Evolutionary conservation across 345 rosid species (phyloP).

Genomic region (Citrus glauca): DNA sequence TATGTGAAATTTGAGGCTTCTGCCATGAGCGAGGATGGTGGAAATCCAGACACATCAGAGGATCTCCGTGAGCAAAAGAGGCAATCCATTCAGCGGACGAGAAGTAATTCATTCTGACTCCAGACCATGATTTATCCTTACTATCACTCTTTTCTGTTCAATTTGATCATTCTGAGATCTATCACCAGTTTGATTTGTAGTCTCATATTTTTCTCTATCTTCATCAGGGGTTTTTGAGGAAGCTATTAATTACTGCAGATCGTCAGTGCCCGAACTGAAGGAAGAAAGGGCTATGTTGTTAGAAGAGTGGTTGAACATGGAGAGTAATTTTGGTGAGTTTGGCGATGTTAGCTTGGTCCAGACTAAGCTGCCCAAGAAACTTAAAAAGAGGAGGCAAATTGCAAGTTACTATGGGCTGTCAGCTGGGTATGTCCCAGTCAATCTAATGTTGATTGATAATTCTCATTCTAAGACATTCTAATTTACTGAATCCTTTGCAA

Average conservation of each 20-base stretch:
- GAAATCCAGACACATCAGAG: slow-evolving; percentile 22
- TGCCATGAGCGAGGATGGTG: slow-evolving; percentile 36
- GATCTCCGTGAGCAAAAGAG: slow-evolving; percentile 21
- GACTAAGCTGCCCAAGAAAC: slow-evolving; percentile 76
- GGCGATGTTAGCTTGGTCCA: slow-evolving; percentile 70
- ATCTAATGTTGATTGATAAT: neutral
- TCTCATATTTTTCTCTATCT: slow-evolving; percentile 1
- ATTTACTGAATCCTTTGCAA: neutral
- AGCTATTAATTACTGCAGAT: slow-evolving; percentile 64
- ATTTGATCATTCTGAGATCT: neutral
- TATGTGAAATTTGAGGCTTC: slow-evolving; percentile 88
- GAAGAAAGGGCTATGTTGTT: slow-evolving; percentile 84
- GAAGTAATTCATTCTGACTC: slow-evolving; percentile 50
- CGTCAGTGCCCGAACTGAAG: slow-evolving; percentile 69
- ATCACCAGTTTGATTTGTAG: neutral
- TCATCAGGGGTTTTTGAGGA: slow-evolving; percentile 60
- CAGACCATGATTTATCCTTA: neutral
- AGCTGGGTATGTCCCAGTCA: slow-evolving; percentile 49
- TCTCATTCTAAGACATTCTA: neutral
- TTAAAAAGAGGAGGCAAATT: slow-evolving; percentile 67
- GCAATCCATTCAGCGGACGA: slow-evolving; percentile 49
- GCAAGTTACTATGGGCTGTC: slow-evolving; percentile 52
- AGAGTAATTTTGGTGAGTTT: slow-evolving; percentile 56
- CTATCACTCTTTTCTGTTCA: neutral
- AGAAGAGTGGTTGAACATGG: slow-evolving; percentile 86